These are phyloP conservation scores for Neurospora sp. DNA, from an alignment of 2,329 filamentous ascomycete species.

Conservation along the genomic window DNA sequence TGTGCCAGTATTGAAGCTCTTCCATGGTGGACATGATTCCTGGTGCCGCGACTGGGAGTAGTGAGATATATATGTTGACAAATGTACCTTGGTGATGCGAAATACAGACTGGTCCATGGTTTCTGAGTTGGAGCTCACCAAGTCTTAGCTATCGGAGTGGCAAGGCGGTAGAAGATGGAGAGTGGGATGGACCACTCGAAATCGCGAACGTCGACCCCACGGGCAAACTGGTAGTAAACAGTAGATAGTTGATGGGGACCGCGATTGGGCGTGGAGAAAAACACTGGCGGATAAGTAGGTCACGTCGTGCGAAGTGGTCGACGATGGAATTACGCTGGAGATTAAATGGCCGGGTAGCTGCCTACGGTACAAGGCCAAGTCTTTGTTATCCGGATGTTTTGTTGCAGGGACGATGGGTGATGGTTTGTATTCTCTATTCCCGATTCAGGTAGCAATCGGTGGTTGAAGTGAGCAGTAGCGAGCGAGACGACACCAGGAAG, in stretches of 20 bases:
- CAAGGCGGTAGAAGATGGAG: background rate
- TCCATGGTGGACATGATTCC: constrained; percentile 3
- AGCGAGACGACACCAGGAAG: background rate
- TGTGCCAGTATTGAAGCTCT: constrained; percentile 26
- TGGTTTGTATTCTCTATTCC: background rate
- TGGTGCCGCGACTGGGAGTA: background rate
- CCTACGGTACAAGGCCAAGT: background rate
- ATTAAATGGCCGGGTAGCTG: background rate
- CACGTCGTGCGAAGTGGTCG: background rate
- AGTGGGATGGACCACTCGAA: background rate
- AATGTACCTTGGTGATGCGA: constrained; percentile 66
- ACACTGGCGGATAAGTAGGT: background rate
- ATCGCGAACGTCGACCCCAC: background rate
- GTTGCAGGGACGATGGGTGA: background rate
- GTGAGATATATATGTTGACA: background rate
- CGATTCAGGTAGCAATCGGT: background rate
- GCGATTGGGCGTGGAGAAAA: background rate
- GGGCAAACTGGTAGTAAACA: background rate
- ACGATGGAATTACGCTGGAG: background rate
- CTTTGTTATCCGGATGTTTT: background rate
- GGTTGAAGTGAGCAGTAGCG: background rate
- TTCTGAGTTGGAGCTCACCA: constrained; percentile 11
- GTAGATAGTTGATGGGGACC: background rate
- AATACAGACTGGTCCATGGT: constrained; percentile 79
- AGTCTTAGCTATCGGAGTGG: background rate